Base-by-base conservation (phyloP, 139 green algal species). In the Eudorina sp. region DNA sequence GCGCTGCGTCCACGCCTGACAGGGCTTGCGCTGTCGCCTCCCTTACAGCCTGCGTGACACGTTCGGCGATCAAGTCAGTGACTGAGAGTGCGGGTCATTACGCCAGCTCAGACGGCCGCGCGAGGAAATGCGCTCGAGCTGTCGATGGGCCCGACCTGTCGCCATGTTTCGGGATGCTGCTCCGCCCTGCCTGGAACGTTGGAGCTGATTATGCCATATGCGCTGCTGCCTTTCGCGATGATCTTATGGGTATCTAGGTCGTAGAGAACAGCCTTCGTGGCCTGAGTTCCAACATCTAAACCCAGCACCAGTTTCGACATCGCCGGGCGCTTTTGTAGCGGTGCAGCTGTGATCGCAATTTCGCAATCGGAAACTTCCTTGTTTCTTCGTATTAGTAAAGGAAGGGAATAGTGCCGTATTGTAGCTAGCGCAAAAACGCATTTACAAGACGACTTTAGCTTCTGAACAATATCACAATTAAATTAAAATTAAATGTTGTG, bases 201-300 rank as follows among this genome's bases (percentile, higher is more conserved):
- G 3, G 77, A 85, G 27, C 90, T 80, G 0, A 95, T 45, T 0
- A 98, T 72, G 25, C 81, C 89, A 36, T 96, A 97, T 0, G 79
- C 18, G 1, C 89, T 53, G 2, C 89, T 58, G 13, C 93, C 96
- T 19, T 93, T 89, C 0, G 86, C 88, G 0, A 97, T 73, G 19
- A 98, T 88, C 27, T 79, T 18, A 2, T 91, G 90, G 0, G 40
- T 79, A 0, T 66, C 53, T 6, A 53, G 31, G 31, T 96, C 90
- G 53, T 96, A 97, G 0, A 98, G 75, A 2, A 98, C 53, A 7
- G 91, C 93, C 88, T 98, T 98, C 34, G 84, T 88, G 34, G 92
- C 93, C 77, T 98, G 92, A 1, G 95, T 98, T 1, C 95, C 95
- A 0, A 98, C 93, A 84, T 97, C 95, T 9, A 97, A 36, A 25